These are phyloP conservation scores for Dillenia turbinata DNA, from an alignment of 164 flowering plant species.

Conservation along the genomic window DNA sequence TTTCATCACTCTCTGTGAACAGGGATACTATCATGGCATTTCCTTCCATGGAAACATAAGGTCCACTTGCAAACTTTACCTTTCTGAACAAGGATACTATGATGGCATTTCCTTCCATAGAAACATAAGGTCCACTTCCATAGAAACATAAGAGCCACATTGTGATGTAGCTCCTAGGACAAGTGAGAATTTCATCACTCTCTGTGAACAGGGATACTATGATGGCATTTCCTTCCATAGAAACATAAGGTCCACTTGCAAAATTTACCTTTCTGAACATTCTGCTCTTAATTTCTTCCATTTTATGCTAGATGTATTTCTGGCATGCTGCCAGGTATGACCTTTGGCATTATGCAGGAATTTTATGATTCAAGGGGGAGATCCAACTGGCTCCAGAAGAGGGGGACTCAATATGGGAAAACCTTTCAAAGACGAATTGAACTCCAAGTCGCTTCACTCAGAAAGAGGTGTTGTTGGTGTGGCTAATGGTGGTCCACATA, in stretches of 20 bases:
- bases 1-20: conserved; percentile 89
- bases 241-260: conserved; percentile 56
- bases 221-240: conserved; percentile 89
- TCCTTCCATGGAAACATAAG: conserved; percentile 86
- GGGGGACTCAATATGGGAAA: conserved; percentile 98
- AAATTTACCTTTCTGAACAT: conserved; percentile 54
- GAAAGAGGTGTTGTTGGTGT: conserved; percentile 96
- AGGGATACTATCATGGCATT: conserved; percentile 87
- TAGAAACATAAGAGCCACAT: conserved; percentile 76
- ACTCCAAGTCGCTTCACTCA: conserved; percentile 86
- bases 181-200: conserved; percentile 93
- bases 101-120: conserved; percentile 89
- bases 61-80: conserved; percentile 29
- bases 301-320: neutral
- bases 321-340: neutral
- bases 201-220: conserved; percentile 89
- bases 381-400: conserved; percentile 93
- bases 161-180: conserved; percentile 93
- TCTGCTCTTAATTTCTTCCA: neutral
- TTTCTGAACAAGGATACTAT: conserved; percentile 88
- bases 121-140: conserved; percentile 56
- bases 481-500: conserved; percentile 98
- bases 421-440: conserved; percentile 84
- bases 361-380: conserved; percentile 99
- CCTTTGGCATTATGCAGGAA: conserved; percentile 40